Conservation (phyloP, 352 stramenopile genomes). For the Pythium utonaiense region DNA sequence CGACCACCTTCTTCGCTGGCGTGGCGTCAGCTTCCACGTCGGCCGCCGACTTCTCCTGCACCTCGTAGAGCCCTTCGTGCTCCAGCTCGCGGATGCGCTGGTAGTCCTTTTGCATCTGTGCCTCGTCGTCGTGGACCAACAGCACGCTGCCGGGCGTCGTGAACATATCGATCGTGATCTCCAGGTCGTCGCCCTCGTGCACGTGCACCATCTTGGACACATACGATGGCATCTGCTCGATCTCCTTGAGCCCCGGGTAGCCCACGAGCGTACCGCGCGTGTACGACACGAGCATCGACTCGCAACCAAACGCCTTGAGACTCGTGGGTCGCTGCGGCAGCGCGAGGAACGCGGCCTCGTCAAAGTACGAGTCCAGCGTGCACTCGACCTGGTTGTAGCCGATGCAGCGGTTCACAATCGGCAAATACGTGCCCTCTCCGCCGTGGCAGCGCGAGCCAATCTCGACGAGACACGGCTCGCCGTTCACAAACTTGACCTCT, state of each 20-base stretch:
- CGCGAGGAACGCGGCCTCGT: background rate
- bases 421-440: conserved; percentile 92
- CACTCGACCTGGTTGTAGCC: conserved; percentile 90
- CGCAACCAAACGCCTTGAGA: conserved; percentile 84
- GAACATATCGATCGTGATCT: conserved; percentile 93
- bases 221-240: conserved; percentile 90
- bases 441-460: conserved; percentile 94
- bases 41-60: conserved; percentile 22
- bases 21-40: conserved; percentile 2
- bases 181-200: conserved; percentile 71
- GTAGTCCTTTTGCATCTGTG: conserved; percentile 80
- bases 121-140: conserved; percentile 86
- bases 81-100: conserved; percentile 83
- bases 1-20: conserved; percentile 64
- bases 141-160: conserved; percentile 94
- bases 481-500: conserved; percentile 83
- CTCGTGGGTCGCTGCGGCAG: conserved; percentile 38
- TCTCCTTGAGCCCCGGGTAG: conserved; percentile 85
- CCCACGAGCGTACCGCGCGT: conserved; percentile 88
- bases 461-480: conserved; percentile 91
- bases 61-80: conserved; percentile 53
- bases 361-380: conserved; percentile 62
- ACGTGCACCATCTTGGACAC: conserved; percentile 90
- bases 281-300: conserved; percentile 93
- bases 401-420: conserved; percentile 89